Evolutionary conservation across 345 rosid species (phyloP).

Genomic region (Cardamine resedifolia): DNA sequence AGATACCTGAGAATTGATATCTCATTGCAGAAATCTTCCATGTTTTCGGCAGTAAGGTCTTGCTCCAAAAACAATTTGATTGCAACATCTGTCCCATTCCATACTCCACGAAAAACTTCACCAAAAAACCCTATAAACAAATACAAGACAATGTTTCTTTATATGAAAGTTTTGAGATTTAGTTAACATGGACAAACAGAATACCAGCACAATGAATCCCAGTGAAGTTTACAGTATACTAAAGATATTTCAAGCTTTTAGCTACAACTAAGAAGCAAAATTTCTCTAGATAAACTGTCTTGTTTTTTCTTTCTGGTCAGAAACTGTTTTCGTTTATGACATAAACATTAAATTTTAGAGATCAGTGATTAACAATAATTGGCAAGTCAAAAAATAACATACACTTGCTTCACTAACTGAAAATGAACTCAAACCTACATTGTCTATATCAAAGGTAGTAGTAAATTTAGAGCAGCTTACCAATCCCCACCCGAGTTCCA

Average conservation of each 20-base stretch:
- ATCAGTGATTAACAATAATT: neutral
- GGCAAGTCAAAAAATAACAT: neutral
- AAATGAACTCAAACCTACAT: constrained; percentile 14
- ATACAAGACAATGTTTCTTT: neutral
- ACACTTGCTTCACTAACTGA: neutral
- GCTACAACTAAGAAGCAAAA: neutral
- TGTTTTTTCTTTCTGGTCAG: neutral
- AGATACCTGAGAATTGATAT: constrained; percentile 90
- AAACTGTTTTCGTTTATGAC: neutral
- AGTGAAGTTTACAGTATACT: neutral
- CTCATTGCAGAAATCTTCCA: constrained; percentile 99
- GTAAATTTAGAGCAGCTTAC: constrained; percentile 45
- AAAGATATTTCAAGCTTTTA: neutral
- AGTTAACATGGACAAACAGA: neutral
- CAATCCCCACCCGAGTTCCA: constrained; percentile 98
- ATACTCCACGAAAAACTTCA: constrained; percentile 93
- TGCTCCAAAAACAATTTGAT: constrained; percentile 96
- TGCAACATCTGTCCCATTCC: constrained; percentile 99
- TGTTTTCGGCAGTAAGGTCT: constrained; percentile 95
- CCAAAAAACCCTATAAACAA: constrained; percentile 79
- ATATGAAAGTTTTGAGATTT: neutral
- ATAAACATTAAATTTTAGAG: neutral
- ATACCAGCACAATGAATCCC: neutral
- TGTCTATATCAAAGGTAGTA: neutral
- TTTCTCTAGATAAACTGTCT: neutral